These are phyloP conservation scores for Chrysoporthe austroafricana DNA, from an alignment of 2,329 filamentous ascomycete genomes.

Conservation along the genomic window DNA sequence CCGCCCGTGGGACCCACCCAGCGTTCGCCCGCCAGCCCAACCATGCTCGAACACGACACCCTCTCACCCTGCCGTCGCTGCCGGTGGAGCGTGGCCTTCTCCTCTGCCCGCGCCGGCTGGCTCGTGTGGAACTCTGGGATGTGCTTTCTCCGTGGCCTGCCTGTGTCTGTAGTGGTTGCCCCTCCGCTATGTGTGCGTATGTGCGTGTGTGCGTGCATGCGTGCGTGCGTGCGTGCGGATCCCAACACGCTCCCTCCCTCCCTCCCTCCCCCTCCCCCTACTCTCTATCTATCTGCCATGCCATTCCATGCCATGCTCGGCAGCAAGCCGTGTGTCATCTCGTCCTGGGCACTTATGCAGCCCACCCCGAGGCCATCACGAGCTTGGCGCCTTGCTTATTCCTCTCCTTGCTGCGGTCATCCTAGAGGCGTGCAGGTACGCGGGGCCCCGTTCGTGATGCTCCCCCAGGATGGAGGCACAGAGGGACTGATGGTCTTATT, in stretches of 20 bases:
- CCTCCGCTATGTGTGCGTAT: too few relatives aligned
- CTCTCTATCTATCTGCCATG: background rate
- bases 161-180: too few relatives aligned
- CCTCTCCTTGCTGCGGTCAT: too few relatives aligned
- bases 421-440: too few relatives aligned
- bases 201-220: too few relatives aligned
- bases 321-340: background rate
- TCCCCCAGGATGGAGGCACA: too few relatives aligned
- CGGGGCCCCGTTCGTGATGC: too few relatives aligned
- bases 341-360: background rate
- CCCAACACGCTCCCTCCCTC: background rate
- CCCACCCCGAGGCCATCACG: background rate
- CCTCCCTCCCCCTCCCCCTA: background rate
- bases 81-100: conserved; percentile 1
- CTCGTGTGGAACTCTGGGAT: conserved; percentile 8
- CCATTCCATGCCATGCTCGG: background rate
- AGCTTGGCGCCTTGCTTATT: background rate
- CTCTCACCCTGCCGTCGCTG: conserved; percentile 4
- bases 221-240: background rate
- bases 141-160: background rate
- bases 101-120: background rate
- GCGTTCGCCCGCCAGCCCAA: conserved; percentile 7
- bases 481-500: background rate
- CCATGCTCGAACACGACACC: conserved; percentile 21
- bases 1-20: conserved; percentile 3